Evolutionary conservation across 768 basidiomycete species (phyloP), one percentile per base, ranked within the genome.

Genomic region (Trametes meyenii): DNA sequence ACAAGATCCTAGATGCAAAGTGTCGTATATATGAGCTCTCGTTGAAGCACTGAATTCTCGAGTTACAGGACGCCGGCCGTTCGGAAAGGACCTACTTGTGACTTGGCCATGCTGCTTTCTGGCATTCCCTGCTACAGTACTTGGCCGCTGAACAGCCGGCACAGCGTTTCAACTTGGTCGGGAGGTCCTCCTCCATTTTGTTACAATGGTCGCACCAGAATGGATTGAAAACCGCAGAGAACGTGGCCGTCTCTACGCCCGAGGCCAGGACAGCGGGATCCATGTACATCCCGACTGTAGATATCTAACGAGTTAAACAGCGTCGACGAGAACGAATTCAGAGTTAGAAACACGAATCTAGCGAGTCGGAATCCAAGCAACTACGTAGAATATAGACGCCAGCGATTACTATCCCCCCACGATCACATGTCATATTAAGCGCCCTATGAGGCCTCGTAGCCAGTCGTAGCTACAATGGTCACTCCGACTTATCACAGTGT

Each of bases 71-170:
- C 24, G 46, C 21, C 11, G 23, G 13, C 11, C 4, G 13, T 5
- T 24, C 46, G 46, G 33, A 1, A 33, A n/a, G 23, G 2, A 35
- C 29, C 29, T n/a, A 50, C 48, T 29, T 50, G 48, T 50, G 48
- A 13, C 17, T 29, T 2, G 48, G 48, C 48, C 48, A 50, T 14
- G 48, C 48, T 33, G 13, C 16, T 29, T 50, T 50, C 48, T 50
- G 48, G 29, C 48, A 50, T 16, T 50, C 48, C 33, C 21, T 50
- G 29, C 29, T 50, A 29, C 48, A 50, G 48, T 50, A 50, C 48
- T 33, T 33, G 14, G 26, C 29, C 16, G 35, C 29, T 2, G 10
- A 3, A 29, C 48, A 50, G 11, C 29, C 48, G 13, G 29, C 29
- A 50, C 48, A 50, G 16, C 48, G 48, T 29, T 35, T 50, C 29